Percentiles rank a stretch among this genome's conserved stretches.
Evolutionary conservation across 1,284 basidiomycete species (phyloP).

Genomic region (Apiotrichum akiyoshidainum): DNA sequence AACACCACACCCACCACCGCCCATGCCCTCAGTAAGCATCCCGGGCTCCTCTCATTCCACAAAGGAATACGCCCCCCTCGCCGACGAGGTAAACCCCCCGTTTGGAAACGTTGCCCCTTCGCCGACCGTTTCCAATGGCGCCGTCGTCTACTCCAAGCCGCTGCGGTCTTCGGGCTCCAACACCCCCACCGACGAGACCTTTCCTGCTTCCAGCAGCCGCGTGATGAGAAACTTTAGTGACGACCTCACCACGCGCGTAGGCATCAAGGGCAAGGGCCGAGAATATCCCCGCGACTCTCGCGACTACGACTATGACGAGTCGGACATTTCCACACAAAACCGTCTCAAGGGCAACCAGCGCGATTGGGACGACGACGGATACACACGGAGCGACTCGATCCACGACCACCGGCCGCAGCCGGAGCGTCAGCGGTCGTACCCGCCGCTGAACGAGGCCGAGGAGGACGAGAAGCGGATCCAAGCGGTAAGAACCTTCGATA

Average conservation of each 20-base stretch:
- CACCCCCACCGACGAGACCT: slow-evolving; percentile 12
- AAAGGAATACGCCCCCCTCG: slow-evolving; percentile 37
- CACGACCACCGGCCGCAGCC: slow-evolving; percentile 1
- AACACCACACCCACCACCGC: too few relatives aligned
- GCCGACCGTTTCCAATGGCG: slow-evolving; percentile 35
- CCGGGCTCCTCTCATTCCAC: slow-evolving; percentile 17
- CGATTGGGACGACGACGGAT: slow-evolving; percentile 26
- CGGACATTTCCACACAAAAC: not conserved
- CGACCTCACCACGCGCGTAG: slow-evolving; percentile 20
- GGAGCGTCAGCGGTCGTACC: slow-evolving; percentile 38
- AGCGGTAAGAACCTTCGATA: slow-evolving; percentile 33
- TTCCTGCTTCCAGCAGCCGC: slow-evolving; percentile 5
- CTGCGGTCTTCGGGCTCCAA: slow-evolving; percentile 2
- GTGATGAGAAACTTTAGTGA: slow-evolving; percentile 24
- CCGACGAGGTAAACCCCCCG: slow-evolving; percentile 38
- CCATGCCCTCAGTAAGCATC: slow-evolving; percentile 31
- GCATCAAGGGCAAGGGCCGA: slow-evolving; percentile 1
- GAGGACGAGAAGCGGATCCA: slow-evolving; percentile 46
- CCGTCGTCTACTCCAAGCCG: slow-evolving; percentile 34
- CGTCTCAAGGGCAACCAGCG: slow-evolving; percentile 27
- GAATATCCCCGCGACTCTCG: not conserved
- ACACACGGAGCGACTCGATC: slow-evolving; percentile 14
- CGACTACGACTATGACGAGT: not conserved
- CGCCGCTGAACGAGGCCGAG: slow-evolving; percentile 42
- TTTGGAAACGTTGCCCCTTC: slow-evolving; percentile 31